Conservation (phyloP, 371 early-diverging fungal species). For the Batrachochytrium dendrobatidis region DNA sequence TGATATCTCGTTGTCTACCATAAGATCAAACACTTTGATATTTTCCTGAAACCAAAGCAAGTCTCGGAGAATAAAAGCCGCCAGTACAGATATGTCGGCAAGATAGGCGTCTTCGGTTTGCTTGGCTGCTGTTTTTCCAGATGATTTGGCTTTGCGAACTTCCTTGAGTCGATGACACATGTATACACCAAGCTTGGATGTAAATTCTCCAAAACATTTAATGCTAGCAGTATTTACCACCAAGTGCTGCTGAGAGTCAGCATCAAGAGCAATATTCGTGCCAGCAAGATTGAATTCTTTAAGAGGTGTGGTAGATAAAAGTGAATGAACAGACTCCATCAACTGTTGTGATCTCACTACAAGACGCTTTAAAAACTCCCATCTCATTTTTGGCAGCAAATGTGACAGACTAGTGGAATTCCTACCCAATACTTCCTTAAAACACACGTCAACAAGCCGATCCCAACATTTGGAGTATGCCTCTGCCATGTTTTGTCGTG, state of each 20-base stretch:
- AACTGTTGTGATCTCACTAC: background rate
- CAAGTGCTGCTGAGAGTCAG: no score
- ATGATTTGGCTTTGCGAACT: background rate
- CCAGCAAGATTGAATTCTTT: no score
- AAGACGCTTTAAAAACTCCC: background rate
- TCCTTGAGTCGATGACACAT: background rate
- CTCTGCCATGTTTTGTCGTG: background rate
- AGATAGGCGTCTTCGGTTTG: background rate
- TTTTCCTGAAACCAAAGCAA: background rate
- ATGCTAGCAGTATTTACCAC: background rate
- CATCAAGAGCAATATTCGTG: no score
- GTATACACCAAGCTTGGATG: background rate
- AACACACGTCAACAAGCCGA: background rate
- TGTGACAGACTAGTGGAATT: background rate
- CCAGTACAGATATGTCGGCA: background rate
- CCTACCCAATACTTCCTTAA: background rate
- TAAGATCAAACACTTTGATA: background rate
- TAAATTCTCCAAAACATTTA: background rate
- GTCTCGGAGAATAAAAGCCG: background rate
- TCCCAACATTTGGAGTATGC: background rate
- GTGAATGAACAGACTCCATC: background rate
- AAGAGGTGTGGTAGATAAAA: background rate
- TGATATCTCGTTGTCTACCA: background rate
- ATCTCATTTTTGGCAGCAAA: background rate
- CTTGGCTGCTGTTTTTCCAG: slow-evolving; percentile 1